Evolutionary conservation across 2,329 filamentous ascomycete genomes (phyloP).

Genomic region (Alternaria postmessia): DNA sequence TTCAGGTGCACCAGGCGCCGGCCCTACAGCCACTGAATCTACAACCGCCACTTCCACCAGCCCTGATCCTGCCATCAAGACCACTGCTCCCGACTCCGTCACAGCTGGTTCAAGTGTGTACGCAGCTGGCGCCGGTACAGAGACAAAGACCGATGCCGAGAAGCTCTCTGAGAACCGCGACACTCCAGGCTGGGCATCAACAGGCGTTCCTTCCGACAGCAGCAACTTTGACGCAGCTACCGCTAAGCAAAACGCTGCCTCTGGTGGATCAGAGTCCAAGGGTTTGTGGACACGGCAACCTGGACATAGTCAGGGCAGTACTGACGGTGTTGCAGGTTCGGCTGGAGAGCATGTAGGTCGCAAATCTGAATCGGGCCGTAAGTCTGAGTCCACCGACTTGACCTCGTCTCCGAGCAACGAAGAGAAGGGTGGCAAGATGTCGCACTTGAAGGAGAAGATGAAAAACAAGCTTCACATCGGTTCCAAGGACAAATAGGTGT

Average conservation of each 20-base stretch:
- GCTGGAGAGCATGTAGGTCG: slow-evolving; percentile 63
- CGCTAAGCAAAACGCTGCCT: slow-evolving; percentile 51
- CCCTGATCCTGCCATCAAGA: slow-evolving; percentile 21
- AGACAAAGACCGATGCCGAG: slow-evolving; percentile 31
- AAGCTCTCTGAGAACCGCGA: slow-evolving; percentile 44
- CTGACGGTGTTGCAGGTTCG: slow-evolving; percentile 57
- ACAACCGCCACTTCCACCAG: slow-evolving; percentile 11
- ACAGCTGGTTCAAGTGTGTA: slow-evolving; percentile 16
- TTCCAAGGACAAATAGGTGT: slow-evolving; percentile 42
- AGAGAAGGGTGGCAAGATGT: slow-evolving; percentile 56
- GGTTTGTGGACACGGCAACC: slow-evolving; percentile 36
- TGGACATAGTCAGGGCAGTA: slow-evolving; percentile 32
- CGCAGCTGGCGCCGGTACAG: slow-evolving; percentile 21
- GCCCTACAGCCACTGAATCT: slow-evolving; percentile 16
- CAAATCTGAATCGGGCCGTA: slow-evolving; percentile 49
- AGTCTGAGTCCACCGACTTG: slow-evolving; percentile 35
- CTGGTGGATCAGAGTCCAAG: slow-evolving; percentile 56
- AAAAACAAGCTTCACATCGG: slow-evolving; percentile 72
- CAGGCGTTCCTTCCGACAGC: slow-evolving; percentile 59
- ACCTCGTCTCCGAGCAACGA: slow-evolving; percentile 22
- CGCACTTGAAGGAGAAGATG: slow-evolving; percentile 67
- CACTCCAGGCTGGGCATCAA: slow-evolving; percentile 57
- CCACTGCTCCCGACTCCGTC: slow-evolving; percentile 21
- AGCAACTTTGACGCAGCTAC: slow-evolving; percentile 71
- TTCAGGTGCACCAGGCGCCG: slow-evolving; percentile 32